Percentiles rank a stretch among this genome's conserved stretches.
phyloP scores from a whole-genome alignment of 2,329 filamentous ascomycete genomes.

The Colletotrichum karsti region DNA sequence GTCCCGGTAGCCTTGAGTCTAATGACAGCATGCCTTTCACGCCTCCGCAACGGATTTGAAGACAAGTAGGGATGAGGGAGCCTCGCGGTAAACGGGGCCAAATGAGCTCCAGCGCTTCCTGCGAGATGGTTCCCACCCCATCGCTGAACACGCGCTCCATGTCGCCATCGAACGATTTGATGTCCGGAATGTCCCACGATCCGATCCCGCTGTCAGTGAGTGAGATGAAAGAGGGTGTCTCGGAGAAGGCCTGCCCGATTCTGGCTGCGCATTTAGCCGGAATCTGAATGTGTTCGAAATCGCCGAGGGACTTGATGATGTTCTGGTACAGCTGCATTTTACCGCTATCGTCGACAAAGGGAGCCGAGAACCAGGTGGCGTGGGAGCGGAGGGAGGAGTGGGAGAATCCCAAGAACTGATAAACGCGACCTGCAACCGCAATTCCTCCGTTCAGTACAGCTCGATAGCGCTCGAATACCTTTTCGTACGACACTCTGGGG shows the following conservation, averaged over 20 bases:
- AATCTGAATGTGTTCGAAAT: conserved; percentile 59
- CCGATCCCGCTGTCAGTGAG: conserved; percentile 48
- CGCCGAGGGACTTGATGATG: conserved; percentile 58
- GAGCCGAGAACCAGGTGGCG: conserved; percentile 70
- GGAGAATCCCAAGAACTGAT: conserved; percentile 79
- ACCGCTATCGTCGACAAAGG: conserved; percentile 48
- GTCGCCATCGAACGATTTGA: conserved; percentile 53
- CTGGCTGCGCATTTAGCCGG: conserved; percentile 66
- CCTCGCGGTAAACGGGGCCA: conserved; percentile 61
- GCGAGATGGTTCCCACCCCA: conserved; percentile 79
- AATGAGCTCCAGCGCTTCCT: conserved; percentile 64
- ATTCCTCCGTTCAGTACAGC: conserved; percentile 67
- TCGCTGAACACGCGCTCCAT: conserved; percentile 74
- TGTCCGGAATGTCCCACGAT: conserved; percentile 52
- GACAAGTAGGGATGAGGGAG: conserved; percentile 65
- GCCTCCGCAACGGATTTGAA: conserved; percentile 79
- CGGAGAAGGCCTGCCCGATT: conserved; percentile 76
- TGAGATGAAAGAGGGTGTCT: conserved; percentile 72
- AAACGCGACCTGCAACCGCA: conserved; percentile 68
- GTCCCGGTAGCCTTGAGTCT: conserved; percentile 67
- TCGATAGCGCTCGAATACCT: conserved; percentile 68
- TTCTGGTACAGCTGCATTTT: conserved; percentile 44
- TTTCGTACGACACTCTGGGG: conserved; percentile 51
- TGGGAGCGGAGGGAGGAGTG: conserved; percentile 80
- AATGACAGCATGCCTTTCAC: conserved; percentile 83